These are phyloP conservation scores for Colletotrichum sp. DNA, from an alignment of 2,329 filamentous ascomycete species.

Conservation along the genomic window DNA sequence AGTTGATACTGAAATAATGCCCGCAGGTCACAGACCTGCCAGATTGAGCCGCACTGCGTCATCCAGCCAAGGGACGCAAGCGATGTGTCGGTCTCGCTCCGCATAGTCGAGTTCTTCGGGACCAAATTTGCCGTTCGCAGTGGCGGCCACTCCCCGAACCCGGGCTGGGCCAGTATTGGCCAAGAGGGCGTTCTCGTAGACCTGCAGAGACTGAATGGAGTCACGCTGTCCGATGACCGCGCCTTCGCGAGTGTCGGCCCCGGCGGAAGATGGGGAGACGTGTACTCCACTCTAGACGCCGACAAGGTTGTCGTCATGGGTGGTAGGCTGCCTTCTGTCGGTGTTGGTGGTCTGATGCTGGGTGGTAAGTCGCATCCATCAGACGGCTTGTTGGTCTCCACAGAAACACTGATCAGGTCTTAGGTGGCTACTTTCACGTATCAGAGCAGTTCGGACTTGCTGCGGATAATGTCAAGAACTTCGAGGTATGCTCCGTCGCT, in stretches of 20 bases:
- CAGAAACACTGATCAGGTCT: background rate
- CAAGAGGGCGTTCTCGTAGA: slow-evolving; percentile 27
- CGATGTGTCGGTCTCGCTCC: background rate
- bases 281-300: slow-evolving; percentile 27
- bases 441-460: slow-evolving; percentile 28
- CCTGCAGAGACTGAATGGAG: background rate
- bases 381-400: background rate
- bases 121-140: slow-evolving; percentile 25
- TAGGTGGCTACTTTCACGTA: slow-evolving; percentile 31
- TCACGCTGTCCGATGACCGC: slow-evolving; percentile 12
- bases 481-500: slow-evolving; percentile 23
- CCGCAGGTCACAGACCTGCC: too few species aligned
- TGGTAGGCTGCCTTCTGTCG: slow-evolving; percentile 26
- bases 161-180: slow-evolving; percentile 26
- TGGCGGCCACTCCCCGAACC: slow-evolving; percentile 26
- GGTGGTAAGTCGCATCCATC: slow-evolving; percentile 27
- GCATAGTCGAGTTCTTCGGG: background rate
- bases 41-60: background rate
- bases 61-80: background rate
- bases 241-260: slow-evolving; percentile 22
- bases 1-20: too few species aligned
- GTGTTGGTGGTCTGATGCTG: slow-evolving; percentile 25
- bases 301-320: slow-evolving; percentile 27
- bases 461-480: slow-evolving; percentile 28
- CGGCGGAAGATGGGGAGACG: slow-evolving; percentile 29